Evolutionary conservation across 208 protist genomes (phyloP).

Genomic region (Trypanosoma conorhini): DNA sequence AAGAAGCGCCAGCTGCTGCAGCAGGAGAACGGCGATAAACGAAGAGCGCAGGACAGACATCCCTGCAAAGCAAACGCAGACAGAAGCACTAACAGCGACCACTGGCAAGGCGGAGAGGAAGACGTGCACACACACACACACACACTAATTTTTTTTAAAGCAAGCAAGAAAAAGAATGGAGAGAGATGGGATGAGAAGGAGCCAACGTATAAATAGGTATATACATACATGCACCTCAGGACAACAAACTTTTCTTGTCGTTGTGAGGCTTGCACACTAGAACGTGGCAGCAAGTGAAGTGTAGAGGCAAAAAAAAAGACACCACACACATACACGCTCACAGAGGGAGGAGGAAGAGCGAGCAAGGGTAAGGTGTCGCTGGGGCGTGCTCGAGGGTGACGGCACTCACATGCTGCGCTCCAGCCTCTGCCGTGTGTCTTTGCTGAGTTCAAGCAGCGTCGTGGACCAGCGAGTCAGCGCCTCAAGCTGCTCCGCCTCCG

Average conservation of each 20-base stretch:
- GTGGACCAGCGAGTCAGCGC: constrained; percentile 31
- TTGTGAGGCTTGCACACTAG: not conserved
- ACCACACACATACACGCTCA: constrained; percentile 2
- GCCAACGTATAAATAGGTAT: not conserved
- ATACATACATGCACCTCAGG: not conserved
- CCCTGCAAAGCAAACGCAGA: not conserved
- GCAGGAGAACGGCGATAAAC: not conserved
- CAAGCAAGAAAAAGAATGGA: constrained; percentile 15
- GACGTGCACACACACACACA: constrained; percentile 1
- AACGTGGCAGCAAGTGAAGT: not conserved
- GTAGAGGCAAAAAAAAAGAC: constrained; percentile 12
- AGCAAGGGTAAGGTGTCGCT: not conserved
- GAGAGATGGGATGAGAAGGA: constrained; percentile 12
- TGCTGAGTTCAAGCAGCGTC: constrained; percentile 18
- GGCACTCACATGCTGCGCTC: constrained; percentile 8
- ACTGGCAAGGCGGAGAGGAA: too few relatives aligned
- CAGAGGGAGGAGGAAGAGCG: not conserved
- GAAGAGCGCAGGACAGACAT: not conserved
- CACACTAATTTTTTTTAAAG: not conserved
- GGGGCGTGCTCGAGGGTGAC: not conserved
- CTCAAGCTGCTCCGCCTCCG: constrained; percentile 26
- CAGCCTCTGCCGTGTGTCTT: constrained; percentile 7
- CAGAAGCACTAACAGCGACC: not conserved
- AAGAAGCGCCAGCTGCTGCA: not conserved
- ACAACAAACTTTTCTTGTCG: not conserved